Conservation (phyloP, 2,329 filamentous ascomycete genomes). For the Penicillium oxalicum region DNA sequence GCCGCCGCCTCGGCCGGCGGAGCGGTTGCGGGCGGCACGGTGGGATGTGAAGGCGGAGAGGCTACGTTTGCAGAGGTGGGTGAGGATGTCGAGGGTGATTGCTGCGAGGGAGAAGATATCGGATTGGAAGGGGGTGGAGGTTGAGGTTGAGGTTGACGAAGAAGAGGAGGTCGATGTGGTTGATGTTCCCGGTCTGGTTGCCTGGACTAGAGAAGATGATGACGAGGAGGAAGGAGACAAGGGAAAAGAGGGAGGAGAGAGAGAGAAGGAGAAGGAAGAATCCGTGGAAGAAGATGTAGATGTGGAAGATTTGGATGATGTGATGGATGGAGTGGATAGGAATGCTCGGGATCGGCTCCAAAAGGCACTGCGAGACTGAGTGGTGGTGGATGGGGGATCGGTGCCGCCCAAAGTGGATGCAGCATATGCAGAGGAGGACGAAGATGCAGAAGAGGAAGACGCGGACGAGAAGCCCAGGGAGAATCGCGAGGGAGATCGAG, state of each 20-base stretch:
- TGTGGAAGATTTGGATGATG: constrained; percentile 26
- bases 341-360: constrained; percentile 21
- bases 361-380: constrained; percentile 14
- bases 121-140: constrained; percentile 27
- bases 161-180: constrained; percentile 12
- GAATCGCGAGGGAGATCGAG: constrained; percentile 25
- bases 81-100: constrained; percentile 54
- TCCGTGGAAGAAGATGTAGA: constrained; percentile 7
- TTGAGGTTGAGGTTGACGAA: constrained; percentile 30
- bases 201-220: too few species aligned
- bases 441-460: constrained; percentile 31
- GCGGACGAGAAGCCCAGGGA: constrained; percentile 30
- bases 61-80: constrained; percentile 53
- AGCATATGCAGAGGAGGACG: constrained; percentile 9
- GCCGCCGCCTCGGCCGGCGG: constrained; percentile 42
- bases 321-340: constrained; percentile 30
- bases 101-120: constrained; percentile 57
- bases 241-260: background rate
- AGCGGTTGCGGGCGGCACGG: constrained; percentile 49
- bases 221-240: background rate
- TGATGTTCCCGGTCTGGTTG: constrained; percentile 4
- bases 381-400: background rate
- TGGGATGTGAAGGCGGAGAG: constrained; percentile 52
- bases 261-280: constrained; percentile 1
- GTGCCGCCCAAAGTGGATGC: constrained; percentile 4